Percentiles rank a stretch among this genome's conserved stretches.
Conservation (phyloP, 768 basidiomycete species). For the Crucibulum laeve region DNA sequence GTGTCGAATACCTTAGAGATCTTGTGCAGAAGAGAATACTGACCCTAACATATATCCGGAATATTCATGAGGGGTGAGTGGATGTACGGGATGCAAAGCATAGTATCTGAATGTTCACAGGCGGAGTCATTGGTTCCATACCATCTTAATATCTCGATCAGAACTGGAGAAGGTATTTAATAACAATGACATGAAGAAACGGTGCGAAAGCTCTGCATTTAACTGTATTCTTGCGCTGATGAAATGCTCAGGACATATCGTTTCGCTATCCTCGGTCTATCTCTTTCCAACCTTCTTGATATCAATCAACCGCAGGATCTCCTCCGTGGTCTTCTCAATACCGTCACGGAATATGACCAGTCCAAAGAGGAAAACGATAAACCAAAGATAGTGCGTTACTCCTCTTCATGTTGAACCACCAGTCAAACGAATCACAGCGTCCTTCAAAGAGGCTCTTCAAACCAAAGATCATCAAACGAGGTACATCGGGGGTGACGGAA, state of each 20-base stretch:
- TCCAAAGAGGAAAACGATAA: slow-evolving; percentile 70
- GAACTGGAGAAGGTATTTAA: slow-evolving; percentile 77
- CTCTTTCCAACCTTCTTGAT: slow-evolving; percentile 77
- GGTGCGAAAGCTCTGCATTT: slow-evolving; percentile 34
- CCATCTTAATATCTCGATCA: slow-evolving; percentile 68
- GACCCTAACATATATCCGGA: slow-evolving; percentile 81
- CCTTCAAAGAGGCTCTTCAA: slow-evolving; percentile 52
- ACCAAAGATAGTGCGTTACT: slow-evolving; percentile 59
- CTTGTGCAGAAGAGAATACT: slow-evolving; percentile 81
- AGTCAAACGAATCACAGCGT: slow-evolving; percentile 12
- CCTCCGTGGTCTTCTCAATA: slow-evolving; percentile 67
- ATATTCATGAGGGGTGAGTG: slow-evolving; percentile 81
- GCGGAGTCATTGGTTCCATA: slow-evolving; percentile 85
- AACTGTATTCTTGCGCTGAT: not conserved
- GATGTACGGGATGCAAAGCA: slow-evolving; percentile 5
- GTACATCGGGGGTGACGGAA: slow-evolving; percentile 50
- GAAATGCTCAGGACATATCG: slow-evolving; percentile 58
- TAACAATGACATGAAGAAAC: slow-evolving; percentile 72
- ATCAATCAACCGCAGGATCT: slow-evolving; percentile 79
- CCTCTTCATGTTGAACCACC: not conserved
- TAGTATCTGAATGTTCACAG: slow-evolving; percentile 28
- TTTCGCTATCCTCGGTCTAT: slow-evolving; percentile 84
- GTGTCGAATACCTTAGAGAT: slow-evolving; percentile 75
- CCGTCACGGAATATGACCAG: slow-evolving; percentile 74
- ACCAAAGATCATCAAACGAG: slow-evolving; percentile 51